Conservation (phyloP, 2,329 filamentous ascomycete species). For the Fusarium compactum region DNA sequence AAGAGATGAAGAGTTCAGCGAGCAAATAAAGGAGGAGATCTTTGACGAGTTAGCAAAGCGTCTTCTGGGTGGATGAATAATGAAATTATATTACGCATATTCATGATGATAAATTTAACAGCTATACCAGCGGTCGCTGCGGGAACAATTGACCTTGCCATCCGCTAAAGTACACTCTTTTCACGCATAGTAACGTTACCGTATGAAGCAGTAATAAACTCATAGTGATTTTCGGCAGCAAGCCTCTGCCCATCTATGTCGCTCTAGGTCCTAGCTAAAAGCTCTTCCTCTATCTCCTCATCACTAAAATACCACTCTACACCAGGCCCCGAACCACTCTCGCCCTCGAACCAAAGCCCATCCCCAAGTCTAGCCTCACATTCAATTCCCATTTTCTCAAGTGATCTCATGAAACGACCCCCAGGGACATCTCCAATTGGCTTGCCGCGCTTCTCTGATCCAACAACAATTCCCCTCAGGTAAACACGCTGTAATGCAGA, state of each 20-base stretch:
- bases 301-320: neutral
- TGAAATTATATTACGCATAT: neutral
- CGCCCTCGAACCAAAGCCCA: fast-evolving
- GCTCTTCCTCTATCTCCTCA: neutral
- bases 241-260: neutral
- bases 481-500: neutral
- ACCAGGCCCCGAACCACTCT: fast-evolving
- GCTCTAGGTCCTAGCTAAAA: neutral
- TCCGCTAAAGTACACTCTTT: no score
- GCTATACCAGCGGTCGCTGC: no score
- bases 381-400: neutral
- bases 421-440: neutral
- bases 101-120: neutral
- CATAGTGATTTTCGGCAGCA: neutral
- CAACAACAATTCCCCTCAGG: neutral
- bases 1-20: neutral
- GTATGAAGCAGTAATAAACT: neutral
- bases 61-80: conserved; percentile 1
- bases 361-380: neutral
- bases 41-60: conserved; percentile 24
- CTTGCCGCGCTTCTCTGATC: neutral
- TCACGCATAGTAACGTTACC: neutral
- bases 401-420: neutral
- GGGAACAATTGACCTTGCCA: no score
- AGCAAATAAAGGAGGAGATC: conserved; percentile 16